Conservation (phyloP, 495 filamentous ascomycete genomes). For the Sphaerosporella brunnea region DNA sequence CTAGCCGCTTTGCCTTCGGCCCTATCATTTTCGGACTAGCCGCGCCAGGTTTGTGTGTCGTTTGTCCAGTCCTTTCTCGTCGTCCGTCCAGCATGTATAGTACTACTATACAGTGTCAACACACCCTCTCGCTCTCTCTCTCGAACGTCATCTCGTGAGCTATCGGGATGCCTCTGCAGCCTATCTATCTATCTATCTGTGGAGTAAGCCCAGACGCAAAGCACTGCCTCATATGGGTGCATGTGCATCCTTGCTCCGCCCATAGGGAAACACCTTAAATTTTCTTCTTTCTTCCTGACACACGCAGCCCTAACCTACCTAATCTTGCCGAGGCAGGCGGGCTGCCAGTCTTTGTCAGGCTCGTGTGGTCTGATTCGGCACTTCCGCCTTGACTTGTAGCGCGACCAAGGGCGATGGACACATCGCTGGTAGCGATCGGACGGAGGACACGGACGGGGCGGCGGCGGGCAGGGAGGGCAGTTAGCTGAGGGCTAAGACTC, state of each 20-base stretch:
- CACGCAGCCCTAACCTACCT: not conserved
- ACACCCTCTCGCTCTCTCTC: too few relatives aligned
- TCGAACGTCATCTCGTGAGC: too few relatives aligned
- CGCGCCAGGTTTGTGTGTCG: too few relatives aligned
- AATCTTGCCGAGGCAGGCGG: not conserved
- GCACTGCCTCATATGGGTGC: conserved; percentile 2
- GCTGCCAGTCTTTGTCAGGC: not conserved
- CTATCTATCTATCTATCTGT: too few relatives aligned
- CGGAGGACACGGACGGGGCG: not conserved
- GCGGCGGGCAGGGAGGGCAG: not conserved
- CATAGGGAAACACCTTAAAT: conserved; percentile 11
- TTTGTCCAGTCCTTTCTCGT: too few relatives aligned
- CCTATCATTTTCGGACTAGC: too few relatives aligned
- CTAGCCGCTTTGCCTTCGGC: too few relatives aligned
- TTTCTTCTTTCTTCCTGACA: conserved; percentile 5
- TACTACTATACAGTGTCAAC: too few relatives aligned
- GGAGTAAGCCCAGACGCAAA: too few relatives aligned
- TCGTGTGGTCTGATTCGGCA: not conserved
- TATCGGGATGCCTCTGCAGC: too few relatives aligned
- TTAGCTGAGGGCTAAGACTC: not conserved
- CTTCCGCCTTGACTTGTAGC: not conserved
- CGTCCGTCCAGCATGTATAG: too few relatives aligned
- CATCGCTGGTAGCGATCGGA: not conserved
- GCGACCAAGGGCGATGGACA: not conserved
- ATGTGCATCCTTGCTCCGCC: conserved; percentile 3